Conservation (phyloP, 2,329 filamentous ascomycete genomes). For the Colletotrichum sp. region DNA sequence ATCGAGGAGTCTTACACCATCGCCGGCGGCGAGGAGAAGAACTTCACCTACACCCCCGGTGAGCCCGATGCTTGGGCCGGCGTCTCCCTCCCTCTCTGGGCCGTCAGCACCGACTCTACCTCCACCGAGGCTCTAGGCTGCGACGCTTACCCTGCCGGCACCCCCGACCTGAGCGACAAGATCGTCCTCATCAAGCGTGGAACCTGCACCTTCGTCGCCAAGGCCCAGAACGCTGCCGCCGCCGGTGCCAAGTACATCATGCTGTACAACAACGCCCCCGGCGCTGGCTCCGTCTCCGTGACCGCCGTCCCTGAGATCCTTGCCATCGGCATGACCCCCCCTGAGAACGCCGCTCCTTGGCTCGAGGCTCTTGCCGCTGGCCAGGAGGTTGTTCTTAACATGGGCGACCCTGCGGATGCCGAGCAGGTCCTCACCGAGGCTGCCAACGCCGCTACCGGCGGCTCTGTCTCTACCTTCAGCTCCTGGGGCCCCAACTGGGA, state of each 20-base stretch:
- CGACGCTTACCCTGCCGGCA: slow-evolving; percentile 51
- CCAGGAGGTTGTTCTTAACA: slow-evolving; percentile 45
- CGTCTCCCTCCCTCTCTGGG: slow-evolving; percentile 54
- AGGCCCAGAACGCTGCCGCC: slow-evolving; percentile 55
- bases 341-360: slow-evolving; percentile 46
- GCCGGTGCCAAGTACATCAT: slow-evolving; percentile 65
- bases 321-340: slow-evolving; percentile 45
- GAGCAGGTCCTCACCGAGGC: slow-evolving; percentile 34
- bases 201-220: slow-evolving; percentile 58
- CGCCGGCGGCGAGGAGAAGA: slow-evolving; percentile 30
- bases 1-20: slow-evolving; percentile 45
- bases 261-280: slow-evolving; percentile 60
- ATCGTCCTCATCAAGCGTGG: slow-evolving; percentile 66
- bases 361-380: slow-evolving; percentile 46
- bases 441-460: slow-evolving; percentile 50
- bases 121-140: slow-evolving; percentile 55
- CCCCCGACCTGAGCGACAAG: slow-evolving; percentile 59
- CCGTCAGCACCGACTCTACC: slow-evolving; percentile 50
- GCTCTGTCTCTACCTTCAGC: slow-evolving; percentile 56
- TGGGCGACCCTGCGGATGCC: slow-evolving; percentile 44
- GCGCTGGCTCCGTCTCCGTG: slow-evolving; percentile 37
- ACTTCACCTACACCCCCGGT: slow-evolving; percentile 49
- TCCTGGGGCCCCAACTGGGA: slow-evolving; percentile 68
- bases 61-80: slow-evolving; percentile 44
- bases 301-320: slow-evolving; percentile 31